Conservation (phyloP, 805 yeast species). For the Metschnikowia lunata region DNA sequence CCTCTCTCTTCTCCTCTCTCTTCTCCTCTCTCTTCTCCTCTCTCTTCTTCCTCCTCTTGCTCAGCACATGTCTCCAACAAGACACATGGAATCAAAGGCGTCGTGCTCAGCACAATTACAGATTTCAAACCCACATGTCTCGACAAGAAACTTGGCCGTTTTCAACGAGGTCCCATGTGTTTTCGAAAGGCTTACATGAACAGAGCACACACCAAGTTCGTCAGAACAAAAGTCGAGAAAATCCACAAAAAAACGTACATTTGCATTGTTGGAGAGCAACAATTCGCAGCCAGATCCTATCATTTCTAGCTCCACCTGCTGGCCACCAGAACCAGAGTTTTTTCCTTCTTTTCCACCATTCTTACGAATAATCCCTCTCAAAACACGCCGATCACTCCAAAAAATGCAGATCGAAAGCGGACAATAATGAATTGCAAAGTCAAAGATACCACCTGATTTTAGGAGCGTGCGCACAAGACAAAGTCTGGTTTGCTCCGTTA, state of each 20-base stretch:
- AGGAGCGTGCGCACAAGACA: slow-evolving; percentile 5
- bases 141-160: slow-evolving; percentile 7
- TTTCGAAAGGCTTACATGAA: slow-evolving; percentile 10
- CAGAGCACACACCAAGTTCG: slow-evolving; percentile 1
- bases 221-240: slow-evolving; percentile 12
- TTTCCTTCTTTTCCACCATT: neutral
- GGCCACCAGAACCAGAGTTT: neutral
- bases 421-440: slow-evolving; percentile 21
- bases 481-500: neutral
- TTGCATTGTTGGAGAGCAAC: neutral
- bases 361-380: neutral
- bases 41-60: too few species aligned
- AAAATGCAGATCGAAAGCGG: slow-evolving; percentile 1
- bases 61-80: neutral
- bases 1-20: too few species aligned
- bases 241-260: slow-evolving; percentile 9
- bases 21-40: too few species aligned
- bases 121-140: slow-evolving; percentile 5
- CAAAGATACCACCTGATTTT: slow-evolving; percentile 26
- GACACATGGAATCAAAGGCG: slow-evolving; percentile 11
- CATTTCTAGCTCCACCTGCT: neutral
- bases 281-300: too few species aligned
- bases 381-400: neutral
- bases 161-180: neutral
- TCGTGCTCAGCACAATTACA: slow-evolving; percentile 4